A percentile compares a stretch with the other conserved stretches of the same genome.
Evolutionary conservation across 1,284 basidiomycete species (phyloP).

Genomic region (Malassezia yamatoensis): DNA sequence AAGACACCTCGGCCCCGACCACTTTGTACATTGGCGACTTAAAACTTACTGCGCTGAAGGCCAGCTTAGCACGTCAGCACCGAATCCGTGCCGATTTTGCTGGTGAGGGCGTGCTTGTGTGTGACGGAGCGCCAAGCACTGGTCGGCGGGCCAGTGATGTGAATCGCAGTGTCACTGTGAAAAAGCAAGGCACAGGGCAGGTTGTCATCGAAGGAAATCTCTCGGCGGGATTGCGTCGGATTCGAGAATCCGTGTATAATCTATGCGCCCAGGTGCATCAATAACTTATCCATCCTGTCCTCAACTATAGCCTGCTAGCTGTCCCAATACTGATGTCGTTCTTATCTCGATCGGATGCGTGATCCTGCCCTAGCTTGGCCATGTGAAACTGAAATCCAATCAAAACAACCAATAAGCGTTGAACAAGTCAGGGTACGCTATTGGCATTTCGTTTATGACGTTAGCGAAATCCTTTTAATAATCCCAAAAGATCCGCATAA

Average conservation of each 20-base stretch:
- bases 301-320: background rate
- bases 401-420: no score
- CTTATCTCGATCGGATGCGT: no score
- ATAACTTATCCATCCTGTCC: background rate
- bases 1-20: conserved; percentile 8
- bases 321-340: no score
- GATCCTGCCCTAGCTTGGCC: no score
- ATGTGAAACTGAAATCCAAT: no score
- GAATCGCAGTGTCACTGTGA: conserved; percentile 30
- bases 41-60: conserved; percentile 39
- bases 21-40: conserved; percentile 46
- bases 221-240: conserved; percentile 21
- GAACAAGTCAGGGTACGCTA: no score
- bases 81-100: conserved; percentile 45
- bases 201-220: conserved; percentile 46
- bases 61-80: conserved; percentile 19
- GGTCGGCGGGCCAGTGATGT: background rate
- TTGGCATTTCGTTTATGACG: no score
- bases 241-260: conserved; percentile 35
- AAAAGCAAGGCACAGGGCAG: conserved; percentile 27
- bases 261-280: conserved; percentile 32
- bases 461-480: no score
- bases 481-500: no score
- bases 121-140: conserved; percentile 19
- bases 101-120: conserved; percentile 44